phyloP scores from a whole-genome alignment of 805 yeast species.

The Clavispora fructus region DNA sequence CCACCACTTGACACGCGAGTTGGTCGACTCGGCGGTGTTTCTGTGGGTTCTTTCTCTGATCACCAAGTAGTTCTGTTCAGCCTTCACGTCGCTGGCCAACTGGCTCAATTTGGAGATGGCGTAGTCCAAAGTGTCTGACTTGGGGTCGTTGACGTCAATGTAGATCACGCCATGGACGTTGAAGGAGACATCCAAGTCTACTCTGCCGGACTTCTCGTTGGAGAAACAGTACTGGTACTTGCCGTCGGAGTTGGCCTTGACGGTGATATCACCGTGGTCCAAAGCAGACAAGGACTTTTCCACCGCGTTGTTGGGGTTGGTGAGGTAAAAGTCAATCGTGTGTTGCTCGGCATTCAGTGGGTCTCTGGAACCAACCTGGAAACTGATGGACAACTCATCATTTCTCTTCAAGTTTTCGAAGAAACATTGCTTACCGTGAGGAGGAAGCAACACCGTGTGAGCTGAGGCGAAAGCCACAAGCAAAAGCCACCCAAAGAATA shows the following conservation, averaged over 20 bases:
- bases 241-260: constrained; percentile 64
- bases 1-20: constrained; percentile 98
- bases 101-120: constrained; percentile 74
- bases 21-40: constrained; percentile 97
- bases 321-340: constrained; percentile 54
- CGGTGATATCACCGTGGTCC: constrained; percentile 76
- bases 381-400: constrained; percentile 82
- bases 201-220: constrained; percentile 68
- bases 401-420: constrained; percentile 75
- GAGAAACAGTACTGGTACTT: constrained; percentile 86
- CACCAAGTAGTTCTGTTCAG: constrained; percentile 88
- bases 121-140: constrained; percentile 73
- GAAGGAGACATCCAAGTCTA: constrained; percentile 88
- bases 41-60: constrained; percentile 96
- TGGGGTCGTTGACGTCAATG: constrained; percentile 72
- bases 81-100: constrained; percentile 79
- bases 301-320: constrained; percentile 42
- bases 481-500: constrained; percentile 10
- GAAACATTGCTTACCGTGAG: constrained; percentile 84
- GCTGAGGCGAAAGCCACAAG: constrained; percentile 36
- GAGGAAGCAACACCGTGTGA: constrained; percentile 77
- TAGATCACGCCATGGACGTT: constrained; percentile 91
- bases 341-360: constrained; percentile 63
- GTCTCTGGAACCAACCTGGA: constrained; percentile 91
- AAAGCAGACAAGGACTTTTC: constrained; percentile 47